These are phyloP conservation scores for Knoxia roxburghii DNA, from an alignment of 257 asterid species.

Conservation along the genomic window DNA sequence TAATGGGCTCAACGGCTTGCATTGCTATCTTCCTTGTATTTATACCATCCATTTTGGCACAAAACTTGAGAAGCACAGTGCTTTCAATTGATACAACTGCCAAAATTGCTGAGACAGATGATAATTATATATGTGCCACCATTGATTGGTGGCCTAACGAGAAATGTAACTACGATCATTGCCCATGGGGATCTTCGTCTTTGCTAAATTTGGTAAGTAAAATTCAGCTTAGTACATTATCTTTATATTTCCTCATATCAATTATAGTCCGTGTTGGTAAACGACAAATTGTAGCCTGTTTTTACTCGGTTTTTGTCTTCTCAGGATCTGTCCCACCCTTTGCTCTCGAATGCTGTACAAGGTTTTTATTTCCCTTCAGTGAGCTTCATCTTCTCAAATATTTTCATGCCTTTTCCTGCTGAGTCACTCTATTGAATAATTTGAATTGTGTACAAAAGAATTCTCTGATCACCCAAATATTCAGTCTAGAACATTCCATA, in stretches of 20 bases:
- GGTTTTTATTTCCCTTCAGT: slow-evolving; percentile 44
- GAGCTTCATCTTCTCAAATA: background rate
- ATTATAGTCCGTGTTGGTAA: background rate
- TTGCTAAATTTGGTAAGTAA: slow-evolving; percentile 56
- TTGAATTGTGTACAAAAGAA: background rate
- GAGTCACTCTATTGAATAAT: background rate
- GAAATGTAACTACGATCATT: slow-evolving; percentile 71
- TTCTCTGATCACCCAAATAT: background rate
- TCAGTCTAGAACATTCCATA: background rate
- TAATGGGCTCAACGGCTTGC: slow-evolving; percentile 43
- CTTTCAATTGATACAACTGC: slow-evolving; percentile 45
- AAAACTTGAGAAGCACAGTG: slow-evolving; percentile 37
- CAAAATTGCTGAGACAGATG: slow-evolving; percentile 58
- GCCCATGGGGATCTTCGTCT: slow-evolving; percentile 91
- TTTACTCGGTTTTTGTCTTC: slow-evolving; percentile 21
- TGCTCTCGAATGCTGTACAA: slow-evolving; percentile 61
- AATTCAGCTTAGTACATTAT: background rate
- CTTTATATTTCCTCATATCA: background rate
- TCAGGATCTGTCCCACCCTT: slow-evolving; percentile 78
- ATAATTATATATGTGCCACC: slow-evolving; percentile 80
- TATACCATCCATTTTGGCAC: slow-evolving; percentile 42
- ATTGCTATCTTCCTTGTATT: slow-evolving; percentile 40
- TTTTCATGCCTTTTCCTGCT: background rate
- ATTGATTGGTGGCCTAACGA: slow-evolving; percentile 97
- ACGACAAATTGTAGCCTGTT: background rate